Evolutionary conservation across 495 filamentous ascomycete genomes (phyloP).

Genomic region (Penicillium pancosmium): DNA sequence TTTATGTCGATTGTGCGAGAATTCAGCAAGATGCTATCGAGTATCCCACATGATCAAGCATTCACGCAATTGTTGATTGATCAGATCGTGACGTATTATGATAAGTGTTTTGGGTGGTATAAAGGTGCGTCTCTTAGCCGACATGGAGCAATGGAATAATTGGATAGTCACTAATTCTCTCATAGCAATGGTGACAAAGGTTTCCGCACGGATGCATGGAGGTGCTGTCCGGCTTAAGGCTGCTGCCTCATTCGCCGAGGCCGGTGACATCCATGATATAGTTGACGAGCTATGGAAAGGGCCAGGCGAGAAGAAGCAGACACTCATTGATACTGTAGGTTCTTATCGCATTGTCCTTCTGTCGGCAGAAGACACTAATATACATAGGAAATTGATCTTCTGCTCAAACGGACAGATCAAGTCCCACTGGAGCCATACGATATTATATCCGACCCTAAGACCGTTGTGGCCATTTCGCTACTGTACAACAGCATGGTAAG

Average conservation of each 20-base stretch:
- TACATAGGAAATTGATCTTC: slow-evolving; percentile 63
- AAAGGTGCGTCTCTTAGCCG: slow-evolving; percentile 52
- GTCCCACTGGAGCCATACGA: slow-evolving; percentile 70
- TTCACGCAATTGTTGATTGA: slow-evolving; percentile 87
- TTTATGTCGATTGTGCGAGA: slow-evolving; percentile 85
- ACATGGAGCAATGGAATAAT: background rate
- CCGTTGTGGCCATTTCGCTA: slow-evolving; percentile 78
- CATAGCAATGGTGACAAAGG: slow-evolving; percentile 47
- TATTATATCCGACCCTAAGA: slow-evolving; percentile 87
- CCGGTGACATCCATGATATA: slow-evolving; percentile 66
- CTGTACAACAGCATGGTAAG: slow-evolving; percentile 88
- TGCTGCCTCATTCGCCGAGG: slow-evolving; percentile 70
- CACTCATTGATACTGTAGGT: slow-evolving; percentile 46
- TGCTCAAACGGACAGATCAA: slow-evolving; percentile 66
- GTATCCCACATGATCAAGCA: slow-evolving; percentile 94
- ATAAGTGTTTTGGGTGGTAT: slow-evolving; percentile 89
- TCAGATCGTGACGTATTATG: slow-evolving; percentile 87
- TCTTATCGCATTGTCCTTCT: background rate
- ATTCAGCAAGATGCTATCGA: slow-evolving; percentile 93
- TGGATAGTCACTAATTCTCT: slow-evolving; percentile 1
- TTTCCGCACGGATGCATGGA: slow-evolving; percentile 39
- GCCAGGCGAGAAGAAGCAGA: slow-evolving; percentile 32
- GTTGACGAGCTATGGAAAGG: slow-evolving; percentile 64
- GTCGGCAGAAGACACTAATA: slow-evolving; percentile 9
- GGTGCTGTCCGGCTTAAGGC: slow-evolving; percentile 61